These are phyloP conservation scores for Auricularia sp. DNA, from an alignment of 768 basidiomycete species.

Conservation along the genomic window DNA sequence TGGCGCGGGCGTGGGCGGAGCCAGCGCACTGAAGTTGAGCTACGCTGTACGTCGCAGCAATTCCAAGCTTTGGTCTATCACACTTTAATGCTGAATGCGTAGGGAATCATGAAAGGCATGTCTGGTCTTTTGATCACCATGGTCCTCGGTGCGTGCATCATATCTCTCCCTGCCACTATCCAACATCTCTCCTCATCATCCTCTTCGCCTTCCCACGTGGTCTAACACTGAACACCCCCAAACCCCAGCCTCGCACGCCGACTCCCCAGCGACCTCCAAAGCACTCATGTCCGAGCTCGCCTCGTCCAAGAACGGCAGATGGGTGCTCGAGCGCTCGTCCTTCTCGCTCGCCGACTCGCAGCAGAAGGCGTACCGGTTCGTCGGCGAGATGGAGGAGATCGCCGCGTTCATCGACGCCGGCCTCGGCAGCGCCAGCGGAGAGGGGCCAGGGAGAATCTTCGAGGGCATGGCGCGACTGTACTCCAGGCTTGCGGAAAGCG, in stretches of 20 bases:
- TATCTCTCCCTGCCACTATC: neutral
- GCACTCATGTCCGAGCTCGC: conserved; percentile 42
- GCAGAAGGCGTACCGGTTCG: conserved; percentile 14
- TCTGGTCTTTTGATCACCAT: conserved; percentile 44
- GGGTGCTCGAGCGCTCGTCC: neutral
- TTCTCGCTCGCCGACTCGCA: neutral
- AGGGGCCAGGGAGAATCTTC: conserved; percentile 33
- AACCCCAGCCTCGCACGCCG: conserved; percentile 37
- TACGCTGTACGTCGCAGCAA: conserved; percentile 35
- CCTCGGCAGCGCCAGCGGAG: neutral
- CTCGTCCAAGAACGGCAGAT: conserved; percentile 19
- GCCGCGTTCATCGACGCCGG: conserved; percentile 34
- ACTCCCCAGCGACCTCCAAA: conserved; percentile 51
- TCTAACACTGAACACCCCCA: no score
- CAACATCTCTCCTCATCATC: no score
- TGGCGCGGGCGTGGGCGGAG: conserved; percentile 42
- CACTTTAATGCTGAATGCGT: neutral
- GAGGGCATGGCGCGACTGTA: conserved; percentile 38
- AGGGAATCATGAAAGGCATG: conserved; percentile 49
- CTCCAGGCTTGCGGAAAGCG: conserved; percentile 30
- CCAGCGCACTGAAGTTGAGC: conserved; percentile 55
- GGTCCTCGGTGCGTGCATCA: conserved; percentile 33
- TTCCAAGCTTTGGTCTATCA: neutral
- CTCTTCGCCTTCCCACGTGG: no score
- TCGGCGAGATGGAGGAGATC: conserved; percentile 57